Base-by-base conservation (phyloP, 805 yeast genomes). In the Torulaspora indica region DNA sequence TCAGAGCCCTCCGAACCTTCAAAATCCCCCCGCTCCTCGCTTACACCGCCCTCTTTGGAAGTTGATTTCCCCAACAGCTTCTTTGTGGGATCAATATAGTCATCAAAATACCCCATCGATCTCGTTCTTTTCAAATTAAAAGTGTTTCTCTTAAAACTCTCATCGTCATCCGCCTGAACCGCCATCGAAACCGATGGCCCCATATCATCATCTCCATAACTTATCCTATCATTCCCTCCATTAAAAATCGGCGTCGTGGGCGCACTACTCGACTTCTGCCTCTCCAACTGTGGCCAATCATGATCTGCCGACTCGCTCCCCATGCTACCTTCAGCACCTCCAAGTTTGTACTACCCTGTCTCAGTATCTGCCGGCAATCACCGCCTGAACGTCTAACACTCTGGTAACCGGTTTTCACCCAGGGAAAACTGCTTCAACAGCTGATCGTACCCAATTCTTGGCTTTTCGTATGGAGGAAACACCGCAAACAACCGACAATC, bases 61-160 rank as follows among this genome's bases (percentile, higher is more conserved):
- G 25, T 23, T 8, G 43, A 17, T 29, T 40, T 45, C 15, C 66
- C 74, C 17, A 65, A 52, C n/a, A 63, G 53, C 43, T 68, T 68
- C 46, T 61, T 63, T 3, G 73, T 66, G 31, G 78, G 76, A 23
- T 70, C 79, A 31, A 79, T 76, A 57, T 75, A 82, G 49, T 81
- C 86, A 57, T 84, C 95, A 53, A 87, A 69, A 10, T 85, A 63
- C 1, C 96, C 95, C 73, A 87, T 71, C 6, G 93, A 83, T 56
- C 93, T 74, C 27, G 95, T 87, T 59, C 95, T 69, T 56, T 86
- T 87, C 56, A 87, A 68, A 55, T 79, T 80, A 62, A 83, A 87
- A 3, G 91, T 76, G 5, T 86, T 76, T 45, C 74, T 77, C 42
- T 78, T 73, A 57, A 87, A 86, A 55, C 83, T 84, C 39, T 76